A percentile compares a stretch with the other conserved stretches of the same genome.
Evolutionary conservation across 164 flowering plant genomes (phyloP).

Genomic region (Warburgia ugandensis): DNA sequence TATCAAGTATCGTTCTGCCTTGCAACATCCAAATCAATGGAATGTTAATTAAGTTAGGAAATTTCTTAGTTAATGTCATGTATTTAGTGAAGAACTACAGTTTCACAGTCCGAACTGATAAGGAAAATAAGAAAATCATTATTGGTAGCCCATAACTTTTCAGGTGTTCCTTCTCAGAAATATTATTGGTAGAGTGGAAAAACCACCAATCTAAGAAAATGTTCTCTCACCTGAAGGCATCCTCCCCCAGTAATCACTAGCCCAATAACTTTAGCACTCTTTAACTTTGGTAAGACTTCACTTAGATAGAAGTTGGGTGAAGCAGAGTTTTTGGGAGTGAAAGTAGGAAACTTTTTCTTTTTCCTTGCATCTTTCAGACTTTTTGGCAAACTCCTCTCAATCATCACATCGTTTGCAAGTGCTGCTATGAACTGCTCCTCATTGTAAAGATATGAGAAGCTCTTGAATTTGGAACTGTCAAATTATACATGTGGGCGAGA

Average conservation of each 20-base stretch:
- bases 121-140: too few relatives aligned
- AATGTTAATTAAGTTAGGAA: too few relatives aligned
- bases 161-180: too few relatives aligned
- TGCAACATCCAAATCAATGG: too few relatives aligned
- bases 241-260: conserved; percentile 67
- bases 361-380: conserved; percentile 56
- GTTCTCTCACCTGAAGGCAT: conserved; percentile 66
- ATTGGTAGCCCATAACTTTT: too few relatives aligned
- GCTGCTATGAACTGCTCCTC: conserved; percentile 85
- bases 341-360: conserved; percentile 51
- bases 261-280: conserved; percentile 65
- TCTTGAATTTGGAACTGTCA: conserved; percentile 71
- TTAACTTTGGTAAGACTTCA: conserved; percentile 61
- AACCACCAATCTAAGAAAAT: too few relatives aligned
- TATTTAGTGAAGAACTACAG: too few relatives aligned
- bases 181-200: too few relatives aligned
- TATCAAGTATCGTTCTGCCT: too few relatives aligned
- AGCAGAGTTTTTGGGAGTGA: conserved; percentile 59
- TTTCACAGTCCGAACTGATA: too few relatives aligned
- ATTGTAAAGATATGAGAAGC: conserved; percentile 88
- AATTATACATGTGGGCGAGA: background rate
- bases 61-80: too few relatives aligned
- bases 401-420: conserved; percentile 58
- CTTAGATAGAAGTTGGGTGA: conserved; percentile 52
- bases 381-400: conserved; percentile 70